Conservation (phyloP, 176 grass and related monocot species). For the Stipa capillata region DNA sequence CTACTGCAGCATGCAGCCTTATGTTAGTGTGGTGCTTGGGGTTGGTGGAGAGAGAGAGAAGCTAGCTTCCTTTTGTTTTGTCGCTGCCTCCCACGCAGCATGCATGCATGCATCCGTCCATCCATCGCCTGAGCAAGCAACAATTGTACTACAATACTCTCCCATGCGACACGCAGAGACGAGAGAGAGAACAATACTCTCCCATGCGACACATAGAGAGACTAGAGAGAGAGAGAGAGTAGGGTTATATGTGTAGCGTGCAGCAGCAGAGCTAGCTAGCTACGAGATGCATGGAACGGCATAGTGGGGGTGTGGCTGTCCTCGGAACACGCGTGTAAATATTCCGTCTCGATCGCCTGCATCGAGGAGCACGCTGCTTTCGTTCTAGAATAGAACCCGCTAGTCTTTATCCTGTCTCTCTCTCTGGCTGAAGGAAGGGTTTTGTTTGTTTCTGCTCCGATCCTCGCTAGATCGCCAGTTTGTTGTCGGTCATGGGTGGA, state of each 20-base stretch:
- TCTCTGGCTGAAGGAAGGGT: too few relatives aligned
- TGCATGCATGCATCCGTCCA: slow-evolving; percentile 18
- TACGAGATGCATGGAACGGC: too few relatives aligned
- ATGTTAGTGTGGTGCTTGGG: slow-evolving; percentile 18
- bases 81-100: slow-evolving; percentile 27
- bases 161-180: too few relatives aligned
- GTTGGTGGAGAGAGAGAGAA: not conserved
- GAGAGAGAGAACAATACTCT: too few relatives aligned
- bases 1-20: slow-evolving; percentile 21
- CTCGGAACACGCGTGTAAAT: slow-evolving; percentile 37
- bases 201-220: too few relatives aligned
- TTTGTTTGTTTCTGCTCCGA: not conserved
- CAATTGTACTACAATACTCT: not conserved
- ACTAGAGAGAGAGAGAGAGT: not conserved
- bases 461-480: not conserved
- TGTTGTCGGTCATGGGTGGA: not conserved
- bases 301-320: not conserved
- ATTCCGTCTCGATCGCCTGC: slow-evolving; percentile 17
- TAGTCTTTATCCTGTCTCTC: slow-evolving; percentile 24
- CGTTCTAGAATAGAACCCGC: slow-evolving; percentile 5
- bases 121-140: not conserved
- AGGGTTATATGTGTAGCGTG: not conserved
- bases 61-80: slow-evolving; percentile 3
- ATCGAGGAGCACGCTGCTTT: slow-evolving; percentile 17
- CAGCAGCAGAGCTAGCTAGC: not conserved